Evolutionary conservation across 768 basidiomycete genomes (phyloP).

Genomic region (Russula sp.): DNA sequence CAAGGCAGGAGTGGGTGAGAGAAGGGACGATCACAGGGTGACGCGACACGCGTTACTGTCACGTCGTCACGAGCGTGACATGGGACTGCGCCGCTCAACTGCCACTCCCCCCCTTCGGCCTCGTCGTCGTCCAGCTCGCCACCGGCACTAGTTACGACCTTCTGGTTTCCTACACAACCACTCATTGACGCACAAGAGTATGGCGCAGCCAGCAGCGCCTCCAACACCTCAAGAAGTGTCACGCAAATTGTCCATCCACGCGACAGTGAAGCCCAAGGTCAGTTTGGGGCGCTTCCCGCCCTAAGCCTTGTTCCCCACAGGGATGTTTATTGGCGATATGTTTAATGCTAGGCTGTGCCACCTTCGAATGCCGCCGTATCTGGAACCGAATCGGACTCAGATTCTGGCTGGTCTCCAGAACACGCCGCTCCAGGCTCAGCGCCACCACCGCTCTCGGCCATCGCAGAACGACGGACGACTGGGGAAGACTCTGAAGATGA

Average conservation of each 20-base stretch:
- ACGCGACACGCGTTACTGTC: constrained; percentile 2
- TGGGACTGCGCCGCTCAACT: background rate
- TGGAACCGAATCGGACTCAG: constrained; percentile 84
- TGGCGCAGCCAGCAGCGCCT: constrained; percentile 41
- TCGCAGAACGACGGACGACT: constrained; percentile 60
- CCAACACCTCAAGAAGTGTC: constrained; percentile 85
- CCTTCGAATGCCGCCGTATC: constrained; percentile 41
- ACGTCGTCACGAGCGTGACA: constrained; percentile 11
- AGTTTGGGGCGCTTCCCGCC: constrained; percentile 12
- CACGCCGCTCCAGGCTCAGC: constrained; percentile 17
- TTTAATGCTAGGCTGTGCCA: constrained; percentile 27
- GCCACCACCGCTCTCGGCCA: constrained; percentile 46
- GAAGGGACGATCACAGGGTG: background rate
- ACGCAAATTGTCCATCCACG: constrained; percentile 76
- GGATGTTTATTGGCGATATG: background rate
- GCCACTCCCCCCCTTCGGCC: background rate
- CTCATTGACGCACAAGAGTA: background rate
- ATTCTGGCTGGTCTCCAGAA: constrained; percentile 60
- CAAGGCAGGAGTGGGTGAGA: background rate
- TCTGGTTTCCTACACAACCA: background rate
- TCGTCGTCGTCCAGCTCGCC: constrained; percentile 12
- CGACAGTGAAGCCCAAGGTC: constrained; percentile 46
- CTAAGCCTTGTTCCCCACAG: constrained; percentile 18
- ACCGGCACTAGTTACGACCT: background rate
- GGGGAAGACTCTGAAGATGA: constrained; percentile 56